These are phyloP conservation scores for Alternaria solani DNA, from an alignment of 2,329 filamentous ascomycete species.

Conservation along the genomic window DNA sequence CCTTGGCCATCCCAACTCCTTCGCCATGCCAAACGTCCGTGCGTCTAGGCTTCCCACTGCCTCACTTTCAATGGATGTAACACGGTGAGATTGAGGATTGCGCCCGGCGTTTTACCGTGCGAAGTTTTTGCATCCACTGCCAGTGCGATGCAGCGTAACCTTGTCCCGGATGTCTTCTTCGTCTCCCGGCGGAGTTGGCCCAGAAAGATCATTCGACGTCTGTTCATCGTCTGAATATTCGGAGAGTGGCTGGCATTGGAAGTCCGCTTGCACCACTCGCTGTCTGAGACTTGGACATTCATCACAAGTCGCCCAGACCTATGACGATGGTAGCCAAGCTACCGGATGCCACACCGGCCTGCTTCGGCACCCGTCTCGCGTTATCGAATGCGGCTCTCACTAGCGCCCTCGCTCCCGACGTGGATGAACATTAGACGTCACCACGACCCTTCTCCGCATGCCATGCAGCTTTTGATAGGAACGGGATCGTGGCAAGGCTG, in stretches of 20 bases:
- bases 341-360: constrained; percentile 8
- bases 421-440: constrained; percentile 27
- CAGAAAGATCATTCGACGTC: neutral
- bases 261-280: neutral
- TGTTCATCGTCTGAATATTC: neutral
- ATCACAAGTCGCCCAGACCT: neutral
- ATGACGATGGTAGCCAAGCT: constrained; percentile 13
- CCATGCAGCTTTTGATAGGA: constrained; percentile 1
- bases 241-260: neutral
- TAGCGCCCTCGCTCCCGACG: constrained; percentile 33
- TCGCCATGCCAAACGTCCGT: constrained; percentile 1
- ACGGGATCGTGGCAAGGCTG: constrained; percentile 1
- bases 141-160: constrained; percentile 8
- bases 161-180: neutral
- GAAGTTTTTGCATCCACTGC: constrained; percentile 10
- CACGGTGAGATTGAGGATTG: neutral
- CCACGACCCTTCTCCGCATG: constrained; percentile 12
- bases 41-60: constrained; percentile 6
- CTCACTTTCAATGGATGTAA: constrained; percentile 15
- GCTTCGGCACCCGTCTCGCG: constrained; percentile 18
- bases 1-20: constrained; percentile 1
- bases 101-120: constrained; percentile 12
- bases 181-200: constrained; percentile 5
- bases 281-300: neutral
- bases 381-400: constrained; percentile 26